phyloP scores from a whole-genome alignment of 345 rosid genomes.

The Syzygium grande region DNA sequence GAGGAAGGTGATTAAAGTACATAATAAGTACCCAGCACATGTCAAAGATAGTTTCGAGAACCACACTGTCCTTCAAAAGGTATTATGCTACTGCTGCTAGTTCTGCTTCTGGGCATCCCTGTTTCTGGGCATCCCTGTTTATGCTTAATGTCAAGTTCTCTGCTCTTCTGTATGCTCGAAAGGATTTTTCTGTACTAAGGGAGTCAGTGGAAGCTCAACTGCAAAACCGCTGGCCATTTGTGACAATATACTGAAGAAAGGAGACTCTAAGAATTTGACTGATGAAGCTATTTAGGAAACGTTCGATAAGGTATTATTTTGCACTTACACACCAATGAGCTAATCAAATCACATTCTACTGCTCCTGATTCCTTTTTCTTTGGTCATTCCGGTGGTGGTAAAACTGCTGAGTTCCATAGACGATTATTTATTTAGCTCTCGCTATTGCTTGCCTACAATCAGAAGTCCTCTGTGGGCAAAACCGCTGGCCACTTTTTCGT shows the following conservation, averaged over 20 bases:
- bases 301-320: slow-evolving; percentile 39
- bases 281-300: slow-evolving; percentile 63
- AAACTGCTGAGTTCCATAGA: slow-evolving; percentile 88
- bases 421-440: not conserved
- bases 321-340: not conserved
- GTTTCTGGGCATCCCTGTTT: not conserved
- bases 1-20: slow-evolving; percentile 65
- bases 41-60: slow-evolving; percentile 62
- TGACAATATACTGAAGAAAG: slow-evolving; percentile 52
- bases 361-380: not conserved
- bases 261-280: slow-evolving; percentile 47
- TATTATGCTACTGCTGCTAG: not conserved
- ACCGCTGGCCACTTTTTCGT: not conserved
- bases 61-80: slow-evolving; percentile 75
- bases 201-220: slow-evolving; percentile 53
- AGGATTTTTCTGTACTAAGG: slow-evolving; percentile 58
- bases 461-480: not conserved
- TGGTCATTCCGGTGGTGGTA: slow-evolving; percentile 49
- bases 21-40: slow-evolving; percentile 69
- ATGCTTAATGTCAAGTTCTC: not conserved
- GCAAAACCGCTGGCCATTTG: slow-evolving; percentile 54
- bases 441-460: not conserved
- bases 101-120: not conserved
- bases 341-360: not conserved
- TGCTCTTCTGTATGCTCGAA: slow-evolving; percentile 32